These are phyloP conservation scores for Phytophthora boehmeriae DNA, from an alignment of 352 stramenopile genomes.

Conservation along the genomic window DNA sequence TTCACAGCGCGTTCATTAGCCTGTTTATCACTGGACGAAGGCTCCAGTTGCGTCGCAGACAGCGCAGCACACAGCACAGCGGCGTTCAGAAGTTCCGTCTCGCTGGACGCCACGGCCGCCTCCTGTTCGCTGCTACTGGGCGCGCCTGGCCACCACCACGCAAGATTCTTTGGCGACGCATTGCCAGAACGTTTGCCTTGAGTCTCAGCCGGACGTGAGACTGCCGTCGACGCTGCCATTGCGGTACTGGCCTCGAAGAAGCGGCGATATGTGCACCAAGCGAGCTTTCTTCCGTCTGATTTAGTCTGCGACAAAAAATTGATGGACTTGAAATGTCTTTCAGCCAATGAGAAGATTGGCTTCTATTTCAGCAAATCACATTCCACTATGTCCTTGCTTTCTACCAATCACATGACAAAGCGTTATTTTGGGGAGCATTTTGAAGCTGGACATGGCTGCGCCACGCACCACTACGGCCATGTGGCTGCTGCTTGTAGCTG, in stretches of 20 bases:
- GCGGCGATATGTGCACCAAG: background rate
- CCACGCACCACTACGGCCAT: background rate
- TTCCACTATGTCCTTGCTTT: slow-evolving; percentile 4
- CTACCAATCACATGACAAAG: slow-evolving; percentile 16
- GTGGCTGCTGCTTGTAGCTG: slow-evolving; percentile 19
- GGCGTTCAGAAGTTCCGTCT: slow-evolving; percentile 77
- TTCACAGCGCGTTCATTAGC: slow-evolving; percentile 24
- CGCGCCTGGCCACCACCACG: slow-evolving; percentile 58
- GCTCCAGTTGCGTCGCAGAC: slow-evolving; percentile 36
- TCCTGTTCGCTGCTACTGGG: slow-evolving; percentile 10
- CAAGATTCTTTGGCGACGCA: background rate
- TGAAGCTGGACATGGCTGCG: slow-evolving; percentile 23
- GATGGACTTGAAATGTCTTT: background rate
- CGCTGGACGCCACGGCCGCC: slow-evolving; percentile 45
- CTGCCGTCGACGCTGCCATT: slow-evolving; percentile 20
- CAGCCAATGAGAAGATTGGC: background rate
- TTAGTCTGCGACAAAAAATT: background rate
- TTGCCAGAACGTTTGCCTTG: slow-evolving; percentile 4
- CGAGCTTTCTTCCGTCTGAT: slow-evolving; percentile 4
- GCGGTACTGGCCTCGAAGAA: background rate
- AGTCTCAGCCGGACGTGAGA: slow-evolving; percentile 16
- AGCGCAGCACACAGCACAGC: slow-evolving; percentile 78
- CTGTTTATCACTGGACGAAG: slow-evolving; percentile 18
- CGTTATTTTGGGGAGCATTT: slow-evolving; percentile 10
- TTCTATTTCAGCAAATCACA: background rate